These are phyloP conservation scores for Melampsora americana DNA, from an alignment of 1,284 basidiomycete species.

Conservation along the genomic window DNA sequence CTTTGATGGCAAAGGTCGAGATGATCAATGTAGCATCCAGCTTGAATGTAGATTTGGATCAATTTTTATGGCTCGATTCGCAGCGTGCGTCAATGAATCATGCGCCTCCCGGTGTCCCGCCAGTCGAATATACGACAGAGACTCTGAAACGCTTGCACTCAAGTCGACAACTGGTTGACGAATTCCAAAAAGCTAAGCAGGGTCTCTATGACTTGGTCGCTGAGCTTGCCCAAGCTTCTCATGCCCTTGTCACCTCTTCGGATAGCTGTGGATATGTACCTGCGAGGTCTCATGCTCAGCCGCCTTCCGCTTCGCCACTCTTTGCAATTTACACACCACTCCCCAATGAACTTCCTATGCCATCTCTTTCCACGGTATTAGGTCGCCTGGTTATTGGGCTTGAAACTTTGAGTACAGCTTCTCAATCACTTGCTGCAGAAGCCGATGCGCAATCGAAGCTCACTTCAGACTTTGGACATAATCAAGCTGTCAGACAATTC, in stretches of 20 bases:
- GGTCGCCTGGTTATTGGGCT: background rate
- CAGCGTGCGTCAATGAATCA: background rate
- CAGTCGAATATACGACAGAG: background rate
- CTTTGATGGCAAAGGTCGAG: conserved; percentile 16
- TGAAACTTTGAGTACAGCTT: conserved; percentile 15
- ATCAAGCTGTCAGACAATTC: background rate
- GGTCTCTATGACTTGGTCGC: conserved; percentile 21
- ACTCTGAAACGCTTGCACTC: conserved; percentile 15
- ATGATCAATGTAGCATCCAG: conserved; percentile 9
- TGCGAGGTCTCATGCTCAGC: conserved; percentile 31
- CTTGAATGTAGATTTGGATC: conserved; percentile 33
- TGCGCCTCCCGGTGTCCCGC: background rate
- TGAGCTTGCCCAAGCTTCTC: conserved; percentile 29
- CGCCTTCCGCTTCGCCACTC: conserved; percentile 29
- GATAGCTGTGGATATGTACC: background rate
- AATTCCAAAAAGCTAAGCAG: conserved; percentile 25
- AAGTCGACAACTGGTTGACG: conserved; percentile 23
- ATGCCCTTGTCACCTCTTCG: conserved; percentile 5
- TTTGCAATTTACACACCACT: conserved; percentile 10
- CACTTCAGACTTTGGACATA: background rate
- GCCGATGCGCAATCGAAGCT: conserved; percentile 1
- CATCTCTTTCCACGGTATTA: background rate
- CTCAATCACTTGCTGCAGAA: conserved; percentile 7
- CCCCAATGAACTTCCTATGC: background rate
- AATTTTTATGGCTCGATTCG: conserved; percentile 34